phyloP scores from a whole-genome alignment of 208 protist species.

The Acanthamoeba royreba region DNA sequence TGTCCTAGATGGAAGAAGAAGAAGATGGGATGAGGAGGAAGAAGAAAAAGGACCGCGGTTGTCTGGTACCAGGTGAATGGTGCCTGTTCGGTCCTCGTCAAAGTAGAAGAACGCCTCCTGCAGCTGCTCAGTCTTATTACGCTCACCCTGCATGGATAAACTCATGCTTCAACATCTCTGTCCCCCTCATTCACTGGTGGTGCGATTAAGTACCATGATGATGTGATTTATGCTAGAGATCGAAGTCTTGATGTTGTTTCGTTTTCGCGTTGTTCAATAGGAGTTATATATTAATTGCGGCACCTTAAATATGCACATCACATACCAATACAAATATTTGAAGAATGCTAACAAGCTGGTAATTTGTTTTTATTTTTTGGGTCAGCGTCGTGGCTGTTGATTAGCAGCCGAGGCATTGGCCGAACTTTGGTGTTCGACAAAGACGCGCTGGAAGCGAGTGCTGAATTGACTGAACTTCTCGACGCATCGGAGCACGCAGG shows the following conservation, averaged over 20 bases:
- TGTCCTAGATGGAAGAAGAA: neutral
- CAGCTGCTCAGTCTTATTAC: slow-evolving; percentile 8
- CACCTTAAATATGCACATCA: neutral
- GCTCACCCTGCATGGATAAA: neutral
- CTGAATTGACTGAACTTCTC: slow-evolving; percentile 38
- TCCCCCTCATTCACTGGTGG: neutral
- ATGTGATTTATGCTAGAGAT: neutral
- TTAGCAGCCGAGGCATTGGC: neutral
- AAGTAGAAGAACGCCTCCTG: slow-evolving; percentile 22
- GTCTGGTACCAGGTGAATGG: neutral
- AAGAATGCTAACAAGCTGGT: neutral
- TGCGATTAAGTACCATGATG: neutral
- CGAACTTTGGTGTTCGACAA: slow-evolving; percentile 37
- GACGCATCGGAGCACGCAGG: neutral
- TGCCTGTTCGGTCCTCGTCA: neutral
- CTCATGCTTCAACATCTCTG: neutral
- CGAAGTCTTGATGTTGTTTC: no score
- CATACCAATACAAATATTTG: neutral
- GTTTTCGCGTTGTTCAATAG: neutral
- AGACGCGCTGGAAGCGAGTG: neutral
- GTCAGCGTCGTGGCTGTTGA: neutral
- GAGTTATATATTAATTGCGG: neutral
- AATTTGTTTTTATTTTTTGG: neutral
- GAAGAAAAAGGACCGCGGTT: neutral
- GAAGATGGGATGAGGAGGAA: neutral